Evolutionary conservation across 768 basidiomycete genomes (phyloP).

Genomic region (Auriscalpium orientale): DNA sequence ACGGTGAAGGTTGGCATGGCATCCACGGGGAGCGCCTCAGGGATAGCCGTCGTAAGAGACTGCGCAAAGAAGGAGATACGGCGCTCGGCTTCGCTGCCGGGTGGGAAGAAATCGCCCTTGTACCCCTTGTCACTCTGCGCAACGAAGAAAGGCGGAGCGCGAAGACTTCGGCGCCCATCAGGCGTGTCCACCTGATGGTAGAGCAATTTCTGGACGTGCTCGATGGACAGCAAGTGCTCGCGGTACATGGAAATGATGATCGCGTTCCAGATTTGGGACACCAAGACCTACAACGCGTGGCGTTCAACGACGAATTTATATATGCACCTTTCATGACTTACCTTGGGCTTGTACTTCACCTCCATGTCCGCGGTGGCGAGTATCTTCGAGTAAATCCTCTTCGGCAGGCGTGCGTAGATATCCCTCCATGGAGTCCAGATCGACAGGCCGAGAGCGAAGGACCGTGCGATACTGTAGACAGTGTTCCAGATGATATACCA

Average conservation of each 20-base stretch:
- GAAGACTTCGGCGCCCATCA: conserved; percentile 84
- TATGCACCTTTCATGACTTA: conserved; percentile 24
- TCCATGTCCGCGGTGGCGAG: conserved; percentile 94
- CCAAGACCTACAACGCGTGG: conserved; percentile 59
- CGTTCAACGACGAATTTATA: not conserved
- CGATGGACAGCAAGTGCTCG: conserved; percentile 96
- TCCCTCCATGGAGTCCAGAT: conserved; percentile 99
- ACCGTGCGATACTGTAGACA: conserved; percentile 80
- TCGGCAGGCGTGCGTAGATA: conserved; percentile 91
- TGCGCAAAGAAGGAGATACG: conserved; percentile 99
- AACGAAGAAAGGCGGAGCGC: conserved; percentile 97
- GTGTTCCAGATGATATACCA: conserved; percentile 99
- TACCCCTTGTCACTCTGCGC: conserved; percentile 85
- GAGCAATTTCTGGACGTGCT: conserved; percentile 95
- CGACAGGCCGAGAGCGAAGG: conserved; percentile 85
- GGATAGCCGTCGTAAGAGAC: conserved; percentile 91
- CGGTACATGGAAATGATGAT: conserved; percentile 99
- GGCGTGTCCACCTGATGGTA: conserved; percentile 93
- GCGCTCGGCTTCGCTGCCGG: conserved; percentile 91
- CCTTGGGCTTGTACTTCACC: conserved; percentile 98
- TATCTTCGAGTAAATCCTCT: conserved; percentile 94
- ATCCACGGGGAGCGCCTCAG: conserved; percentile 90
- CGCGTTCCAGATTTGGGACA: conserved; percentile 99
- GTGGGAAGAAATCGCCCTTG: conserved; percentile 88
- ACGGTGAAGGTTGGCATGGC: conserved; percentile 99